These are phyloP conservation scores for Tylopilus balloui DNA, from an alignment of 768 basidiomycete genomes.

Conservation along the genomic window DNA sequence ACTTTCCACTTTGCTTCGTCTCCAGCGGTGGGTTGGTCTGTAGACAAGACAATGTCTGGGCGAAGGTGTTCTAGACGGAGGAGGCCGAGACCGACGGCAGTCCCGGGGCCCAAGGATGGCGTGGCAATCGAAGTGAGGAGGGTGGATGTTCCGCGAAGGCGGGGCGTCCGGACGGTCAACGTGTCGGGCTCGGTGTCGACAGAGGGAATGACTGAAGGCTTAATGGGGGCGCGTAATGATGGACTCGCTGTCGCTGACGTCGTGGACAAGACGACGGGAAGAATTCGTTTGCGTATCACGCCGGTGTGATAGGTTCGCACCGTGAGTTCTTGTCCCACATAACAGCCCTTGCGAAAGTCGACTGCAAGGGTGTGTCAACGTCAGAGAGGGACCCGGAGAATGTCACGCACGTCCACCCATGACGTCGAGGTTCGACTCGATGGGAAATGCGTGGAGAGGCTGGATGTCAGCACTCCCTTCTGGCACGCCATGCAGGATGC, in stretches of 20 bases:
- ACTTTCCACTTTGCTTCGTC: constrained; percentile 36
- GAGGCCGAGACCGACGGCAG: constrained; percentile 69
- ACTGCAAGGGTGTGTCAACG: constrained; percentile 44
- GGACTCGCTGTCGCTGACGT: constrained; percentile 16
- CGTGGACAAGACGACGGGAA: constrained; percentile 62
- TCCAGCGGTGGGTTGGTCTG: constrained; percentile 7
- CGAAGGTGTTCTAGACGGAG: constrained; percentile 68
- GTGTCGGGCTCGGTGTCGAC: constrained; percentile 22
- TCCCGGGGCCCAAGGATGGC: constrained; percentile 16
- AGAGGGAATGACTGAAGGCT: constrained; percentile 14
- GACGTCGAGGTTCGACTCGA: constrained; percentile 91
- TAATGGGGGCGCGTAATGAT: constrained; percentile 25
- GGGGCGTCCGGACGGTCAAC: constrained; percentile 37
- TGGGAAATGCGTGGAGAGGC: constrained; percentile 78
- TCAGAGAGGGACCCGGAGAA: background rate
- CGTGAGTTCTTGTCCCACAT: constrained; percentile 95
- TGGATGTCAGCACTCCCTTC: constrained; percentile 78
- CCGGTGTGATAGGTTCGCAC: constrained; percentile 97
- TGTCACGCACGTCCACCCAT: constrained; percentile 82
- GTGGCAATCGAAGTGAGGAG: constrained; percentile 53
- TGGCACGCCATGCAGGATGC: constrained; percentile 79
- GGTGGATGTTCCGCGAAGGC: constrained; percentile 71
- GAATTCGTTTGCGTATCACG: constrained; percentile 80
- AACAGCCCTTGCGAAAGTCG: constrained; percentile 97
- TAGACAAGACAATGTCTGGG: constrained; percentile 19